These are phyloP conservation scores for Fabrea salina DNA, from an alignment of 169 alveolate genomes.

Conservation along the genomic window DNA sequence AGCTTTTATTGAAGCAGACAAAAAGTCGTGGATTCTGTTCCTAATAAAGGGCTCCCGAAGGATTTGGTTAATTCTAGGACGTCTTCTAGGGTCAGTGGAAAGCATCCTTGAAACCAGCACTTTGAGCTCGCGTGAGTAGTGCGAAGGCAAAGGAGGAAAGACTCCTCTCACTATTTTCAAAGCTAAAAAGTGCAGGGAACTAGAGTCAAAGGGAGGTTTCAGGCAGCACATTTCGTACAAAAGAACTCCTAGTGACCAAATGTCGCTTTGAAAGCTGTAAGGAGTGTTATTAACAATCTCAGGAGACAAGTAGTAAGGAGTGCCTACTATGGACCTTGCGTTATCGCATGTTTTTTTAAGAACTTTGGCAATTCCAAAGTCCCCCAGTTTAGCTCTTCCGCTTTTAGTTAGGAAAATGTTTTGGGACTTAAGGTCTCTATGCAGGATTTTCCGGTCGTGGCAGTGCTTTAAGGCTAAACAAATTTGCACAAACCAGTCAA, in stretches of 20 bases:
- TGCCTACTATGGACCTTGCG: constrained; percentile 79
- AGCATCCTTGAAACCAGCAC: constrained; percentile 47
- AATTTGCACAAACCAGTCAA: constrained; percentile 79
- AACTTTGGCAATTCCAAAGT: constrained; percentile 61
- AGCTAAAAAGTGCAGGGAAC: constrained; percentile 58
- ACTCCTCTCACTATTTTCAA: constrained; percentile 64
- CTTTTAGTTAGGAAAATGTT: constrained; percentile 57
- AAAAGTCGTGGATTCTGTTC: constrained; percentile 52
- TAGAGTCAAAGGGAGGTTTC: constrained; percentile 77
- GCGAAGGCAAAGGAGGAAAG: constrained; percentile 52
- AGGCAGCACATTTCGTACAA: constrained; percentile 76
- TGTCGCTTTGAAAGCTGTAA: constrained; percentile 72
- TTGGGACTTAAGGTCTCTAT: constrained; percentile 65
- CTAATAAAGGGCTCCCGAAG: constrained; percentile 48
- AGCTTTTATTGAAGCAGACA: constrained; percentile 40
- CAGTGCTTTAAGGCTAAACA: constrained; percentile 82
- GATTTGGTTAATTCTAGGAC: constrained; percentile 58
- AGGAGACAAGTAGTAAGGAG: constrained; percentile 82
- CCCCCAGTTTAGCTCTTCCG: constrained; percentile 52
- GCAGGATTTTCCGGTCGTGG: constrained; percentile 75
- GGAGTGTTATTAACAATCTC: constrained; percentile 72
- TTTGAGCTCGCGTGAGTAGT: constrained; percentile 42
- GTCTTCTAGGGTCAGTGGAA: constrained; percentile 37
- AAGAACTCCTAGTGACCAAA: constrained; percentile 82
- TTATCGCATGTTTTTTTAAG: constrained; percentile 61